Evolutionary conservation across 495 filamentous ascomycete genomes (phyloP).

Genomic region (Aeminium ludgeri): DNA sequence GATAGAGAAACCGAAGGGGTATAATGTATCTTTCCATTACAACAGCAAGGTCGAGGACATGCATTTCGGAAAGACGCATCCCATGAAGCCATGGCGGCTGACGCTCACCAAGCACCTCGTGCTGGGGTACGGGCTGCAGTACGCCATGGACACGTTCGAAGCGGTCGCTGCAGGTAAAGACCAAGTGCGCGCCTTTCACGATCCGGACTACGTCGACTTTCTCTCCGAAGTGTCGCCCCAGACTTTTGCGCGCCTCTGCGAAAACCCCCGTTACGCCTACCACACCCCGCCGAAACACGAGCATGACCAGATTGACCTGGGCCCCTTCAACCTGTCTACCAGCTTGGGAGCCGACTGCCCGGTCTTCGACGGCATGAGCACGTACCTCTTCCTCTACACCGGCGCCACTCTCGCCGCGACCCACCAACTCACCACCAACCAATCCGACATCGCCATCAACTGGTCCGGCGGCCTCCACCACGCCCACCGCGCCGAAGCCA

Average conservation of each 20-base stretch:
- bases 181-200: slow-evolving; percentile 77
- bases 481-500: slow-evolving; percentile 84
- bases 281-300: slow-evolving; percentile 21
- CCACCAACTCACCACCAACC: slow-evolving; percentile 65
- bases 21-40: slow-evolving; percentile 81
- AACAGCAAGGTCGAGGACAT: slow-evolving; percentile 91
- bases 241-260: slow-evolving; percentile 28
- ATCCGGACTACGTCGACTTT: slow-evolving; percentile 78
- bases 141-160: slow-evolving; percentile 84
- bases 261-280: slow-evolving; percentile 6
- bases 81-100: slow-evolving; percentile 97
- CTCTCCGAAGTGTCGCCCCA: slow-evolving; percentile 42
- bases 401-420: slow-evolving; percentile 85
- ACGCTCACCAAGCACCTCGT: slow-evolving; percentile 90
- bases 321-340: slow-evolving; percentile 48
- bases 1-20: slow-evolving; percentile 57
- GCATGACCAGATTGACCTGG: slow-evolving; percentile 29
- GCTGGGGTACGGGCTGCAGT: slow-evolving; percentile 82
- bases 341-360: slow-evolving; percentile 71
- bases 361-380: slow-evolving; percentile 86
- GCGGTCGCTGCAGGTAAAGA: slow-evolving; percentile 69
- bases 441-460: slow-evolving; percentile 92
- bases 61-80: slow-evolving; percentile 87
- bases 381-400: slow-evolving; percentile 85
- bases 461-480: slow-evolving; percentile 99